These are phyloP conservation scores for Bryoerythrophyllum caledonicum DNA, from an alignment of 225 moss, liverwort and hornwort species.

Conservation along the genomic window DNA sequence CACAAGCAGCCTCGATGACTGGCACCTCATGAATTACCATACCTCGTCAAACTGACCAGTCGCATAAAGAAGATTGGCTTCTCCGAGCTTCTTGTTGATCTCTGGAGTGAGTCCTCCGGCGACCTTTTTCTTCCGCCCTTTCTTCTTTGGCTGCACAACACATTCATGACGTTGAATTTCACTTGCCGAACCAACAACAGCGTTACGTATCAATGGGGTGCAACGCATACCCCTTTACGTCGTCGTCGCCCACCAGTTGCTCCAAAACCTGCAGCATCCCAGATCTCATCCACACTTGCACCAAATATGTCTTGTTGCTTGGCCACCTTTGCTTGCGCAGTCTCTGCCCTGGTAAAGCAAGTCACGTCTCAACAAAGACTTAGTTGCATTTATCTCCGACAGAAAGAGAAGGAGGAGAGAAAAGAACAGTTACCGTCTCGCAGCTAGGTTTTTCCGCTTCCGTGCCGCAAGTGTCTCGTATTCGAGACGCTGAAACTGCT, in stretches of 20 bases:
- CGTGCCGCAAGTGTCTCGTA: constrained; percentile 96
- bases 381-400: constrained; percentile 22
- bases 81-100: constrained; percentile 87
- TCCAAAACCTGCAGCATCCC: constrained; percentile 95
- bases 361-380: neutral
- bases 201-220: too few species aligned
- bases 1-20: constrained; percentile 15
- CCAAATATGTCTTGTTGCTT: constrained; percentile 89
- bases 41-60: constrained; percentile 90
- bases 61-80: constrained; percentile 93
- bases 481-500: constrained; percentile 97
- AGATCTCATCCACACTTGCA: constrained; percentile 95
- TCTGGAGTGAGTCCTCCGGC: constrained; percentile 81
- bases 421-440: constrained; percentile 29
- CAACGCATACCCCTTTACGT: constrained; percentile 68
- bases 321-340: constrained; percentile 34
- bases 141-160: constrained; percentile 61
- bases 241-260: constrained; percentile 52
- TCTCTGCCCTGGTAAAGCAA: constrained; percentile 52
- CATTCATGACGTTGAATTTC: constrained; percentile 17
- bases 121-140: constrained; percentile 56
- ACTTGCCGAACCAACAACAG: too few species aligned
- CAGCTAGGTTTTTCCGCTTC: constrained; percentile 76
- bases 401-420: constrained; percentile 4
- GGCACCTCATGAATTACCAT: constrained; percentile 14